phyloP scores from a whole-genome alignment of 192 early-diverging fungal genomes.

The Kappamyces sp. region DNA sequence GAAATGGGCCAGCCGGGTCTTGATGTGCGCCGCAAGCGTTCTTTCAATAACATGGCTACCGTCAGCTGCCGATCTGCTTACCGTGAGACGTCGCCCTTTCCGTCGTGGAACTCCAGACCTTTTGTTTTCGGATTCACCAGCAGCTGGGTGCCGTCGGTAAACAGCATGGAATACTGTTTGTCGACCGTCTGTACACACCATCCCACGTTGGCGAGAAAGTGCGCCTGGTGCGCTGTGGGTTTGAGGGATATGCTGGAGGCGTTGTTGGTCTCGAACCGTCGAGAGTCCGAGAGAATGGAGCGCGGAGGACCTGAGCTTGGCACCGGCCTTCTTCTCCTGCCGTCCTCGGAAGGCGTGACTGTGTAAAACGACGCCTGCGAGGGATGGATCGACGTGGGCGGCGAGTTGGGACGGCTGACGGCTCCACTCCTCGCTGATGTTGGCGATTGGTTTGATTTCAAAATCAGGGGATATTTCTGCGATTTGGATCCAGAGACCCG shows the following conservation, averaged over 20 bases:
- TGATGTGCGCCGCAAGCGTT: conserved; percentile 29
- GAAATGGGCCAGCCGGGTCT: conserved; percentile 37
- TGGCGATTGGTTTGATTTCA: conserved; percentile 37
- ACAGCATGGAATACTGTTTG: conserved; percentile 40
- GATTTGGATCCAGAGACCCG: conserved; percentile 18
- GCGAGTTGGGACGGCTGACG: neutral
- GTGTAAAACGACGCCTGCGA: neutral
- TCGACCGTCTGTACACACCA: conserved; percentile 39
- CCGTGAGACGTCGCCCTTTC: conserved; percentile 3
- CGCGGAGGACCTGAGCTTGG: neutral
- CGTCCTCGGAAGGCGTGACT: neutral
- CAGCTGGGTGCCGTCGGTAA: conserved; percentile 40
- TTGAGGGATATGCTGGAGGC: too few species aligned
- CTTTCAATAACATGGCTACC: conserved; percentile 38
- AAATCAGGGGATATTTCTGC: conserved; percentile 30
- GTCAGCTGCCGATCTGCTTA: neutral
- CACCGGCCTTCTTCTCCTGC: neutral
- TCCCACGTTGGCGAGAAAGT: conserved; percentile 27
- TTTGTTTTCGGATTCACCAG: conserved; percentile 35
- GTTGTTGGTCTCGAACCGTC: too few species aligned
- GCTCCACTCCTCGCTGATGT: conserved; percentile 4
- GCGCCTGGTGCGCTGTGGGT: too few species aligned
- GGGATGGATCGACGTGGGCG: conserved; percentile 1
- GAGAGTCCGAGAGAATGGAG: too few species aligned
- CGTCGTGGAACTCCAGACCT: conserved; percentile 29